Percentiles rank a stretch among this genome's conserved stretches.
Evolutionary conservation across 768 basidiomycete species (phyloP).

Genomic region (Trametes gibbosa): DNA sequence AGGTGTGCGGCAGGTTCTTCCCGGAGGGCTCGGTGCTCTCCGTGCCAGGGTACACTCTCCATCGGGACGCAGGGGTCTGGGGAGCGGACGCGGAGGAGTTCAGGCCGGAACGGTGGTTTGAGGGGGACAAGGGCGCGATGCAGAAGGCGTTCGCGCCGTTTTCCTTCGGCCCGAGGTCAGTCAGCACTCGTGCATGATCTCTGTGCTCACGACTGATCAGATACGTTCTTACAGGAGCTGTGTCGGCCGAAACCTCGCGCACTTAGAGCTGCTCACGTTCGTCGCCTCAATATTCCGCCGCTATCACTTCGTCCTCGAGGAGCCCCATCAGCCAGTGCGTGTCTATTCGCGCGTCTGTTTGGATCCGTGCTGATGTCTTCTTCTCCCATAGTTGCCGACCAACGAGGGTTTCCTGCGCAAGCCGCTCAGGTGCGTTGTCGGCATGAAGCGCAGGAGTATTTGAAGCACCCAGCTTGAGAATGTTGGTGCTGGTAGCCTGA

Average conservation of each 20-base stretch:
- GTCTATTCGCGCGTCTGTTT: not conserved
- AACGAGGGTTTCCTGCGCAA: conserved; percentile 88
- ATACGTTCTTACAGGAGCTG: conserved; percentile 52
- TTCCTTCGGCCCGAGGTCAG: conserved; percentile 75
- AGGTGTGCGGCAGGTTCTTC: conserved; percentile 56
- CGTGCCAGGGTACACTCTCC: conserved; percentile 82
- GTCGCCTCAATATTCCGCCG: conserved; percentile 75
- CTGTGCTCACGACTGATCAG: not conserved
- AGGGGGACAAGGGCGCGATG: conserved; percentile 55
- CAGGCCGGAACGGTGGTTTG: conserved; percentile 86
- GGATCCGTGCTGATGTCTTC: not conserved
- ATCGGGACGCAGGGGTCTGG: conserved; percentile 71
- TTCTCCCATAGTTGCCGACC: conserved; percentile 55
- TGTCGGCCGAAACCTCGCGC: conserved; percentile 83
- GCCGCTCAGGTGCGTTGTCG: conserved; percentile 69
- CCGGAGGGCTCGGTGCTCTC: conserved; percentile 73
- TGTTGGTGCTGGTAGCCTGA: too few species aligned
- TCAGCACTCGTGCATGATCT: not conserved
- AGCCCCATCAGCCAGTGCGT: conserved; percentile 54
- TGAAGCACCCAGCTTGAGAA: conserved; percentile 7
- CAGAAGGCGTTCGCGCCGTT: conserved; percentile 84
- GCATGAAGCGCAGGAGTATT: conserved; percentile 62
- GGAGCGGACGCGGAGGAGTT: conserved; percentile 73
- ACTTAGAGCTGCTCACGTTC: conserved; percentile 76
- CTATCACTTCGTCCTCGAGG: conserved; percentile 69